Evolutionary conservation across 2,329 filamentous ascomycete species (phyloP), one percentile per base, ranked within the genome.

Genomic region (Colletotrichum lentis): DNA sequence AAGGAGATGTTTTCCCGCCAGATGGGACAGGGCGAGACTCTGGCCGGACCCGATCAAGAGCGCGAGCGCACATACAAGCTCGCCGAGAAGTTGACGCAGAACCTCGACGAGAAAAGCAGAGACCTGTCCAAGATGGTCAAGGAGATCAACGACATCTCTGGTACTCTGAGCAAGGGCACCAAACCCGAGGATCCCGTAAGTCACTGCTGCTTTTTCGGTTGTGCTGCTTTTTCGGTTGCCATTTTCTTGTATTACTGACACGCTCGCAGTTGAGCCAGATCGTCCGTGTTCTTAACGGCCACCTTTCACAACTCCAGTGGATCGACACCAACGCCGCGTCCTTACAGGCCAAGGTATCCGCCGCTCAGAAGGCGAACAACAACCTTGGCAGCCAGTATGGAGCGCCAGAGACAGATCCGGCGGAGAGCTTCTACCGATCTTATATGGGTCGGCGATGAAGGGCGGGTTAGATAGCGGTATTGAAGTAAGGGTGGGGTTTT

Each of bases 91-190:
- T 86, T 97, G 71, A 93, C 93, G 12, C 93, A 97, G 76, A 89
- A 93, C 72, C 84, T 99, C 71, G 94, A 97, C 66, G 94, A 97
- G 73, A 96, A 98, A 88, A 94, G 93, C 76, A 92, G 93, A 77
- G 94, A 97, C 76, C 84, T 99, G 71, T 90, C 89, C 55, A 95
- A 93, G 81, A 98, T 99, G 94, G 97, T 99, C 73, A 94, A 97
- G 77, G 96, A 98, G 80, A 97, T 99, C 77, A 99, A 99, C 77
- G 89, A 90, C 73, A 95, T 96, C 70, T 96, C 93, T n/a, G 87
- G 92, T 62, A 93, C 90, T 27, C 82, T 99, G 72, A 95, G 89
- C 85, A 97, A 96, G 85, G 93, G 91, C 67, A 91, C 87, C 80
- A 96, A 96, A 80, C 88, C 92, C 35, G 92, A 96, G 77, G 93